Conservation (phyloP, 768 basidiomycete genomes). For the Kwoniella newhampshirensis region DNA sequence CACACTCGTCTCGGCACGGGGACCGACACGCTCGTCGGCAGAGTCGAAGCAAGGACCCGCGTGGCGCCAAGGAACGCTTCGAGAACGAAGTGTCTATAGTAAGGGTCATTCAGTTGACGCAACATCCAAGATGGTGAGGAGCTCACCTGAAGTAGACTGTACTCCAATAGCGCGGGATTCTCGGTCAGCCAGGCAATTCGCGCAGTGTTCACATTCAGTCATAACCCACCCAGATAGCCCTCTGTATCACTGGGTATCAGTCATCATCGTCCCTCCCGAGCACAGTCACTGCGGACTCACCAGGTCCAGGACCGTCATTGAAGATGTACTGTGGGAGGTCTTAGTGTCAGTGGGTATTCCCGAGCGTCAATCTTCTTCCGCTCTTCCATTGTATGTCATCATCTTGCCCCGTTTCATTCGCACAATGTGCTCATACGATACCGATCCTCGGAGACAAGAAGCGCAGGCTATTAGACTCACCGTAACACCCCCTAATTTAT, state of each 20-base stretch:
- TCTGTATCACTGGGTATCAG: conserved; percentile 1
- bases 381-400: background rate
- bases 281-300: conserved; percentile 4
- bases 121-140: too few species aligned
- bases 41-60: conserved; percentile 24
- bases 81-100: conserved; percentile 38
- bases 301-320: conserved; percentile 36
- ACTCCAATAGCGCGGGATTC: too few species aligned
- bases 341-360: background rate
- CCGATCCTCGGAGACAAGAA: too few species aligned
- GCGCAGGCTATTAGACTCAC: too few species aligned
- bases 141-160: conserved; percentile 27
- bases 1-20: conserved; percentile 30
- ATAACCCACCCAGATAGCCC: conserved; percentile 27
- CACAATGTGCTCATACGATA: background rate
- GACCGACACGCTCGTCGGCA: conserved; percentile 3
- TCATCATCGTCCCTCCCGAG: background rate
- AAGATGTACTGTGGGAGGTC: conserved; percentile 40
- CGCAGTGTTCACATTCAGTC: too few species aligned
- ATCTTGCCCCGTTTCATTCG: too few species aligned
- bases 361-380: background rate
- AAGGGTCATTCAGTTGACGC: too few species aligned
- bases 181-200: too few species aligned
- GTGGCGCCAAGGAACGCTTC: conserved; percentile 44
- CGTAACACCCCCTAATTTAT: conserved; percentile 34